Percentiles rank a stretch among this genome's conserved stretches.
Conservation (phyloP, 139 green algal species). For the Micractinium sp. region DNA sequence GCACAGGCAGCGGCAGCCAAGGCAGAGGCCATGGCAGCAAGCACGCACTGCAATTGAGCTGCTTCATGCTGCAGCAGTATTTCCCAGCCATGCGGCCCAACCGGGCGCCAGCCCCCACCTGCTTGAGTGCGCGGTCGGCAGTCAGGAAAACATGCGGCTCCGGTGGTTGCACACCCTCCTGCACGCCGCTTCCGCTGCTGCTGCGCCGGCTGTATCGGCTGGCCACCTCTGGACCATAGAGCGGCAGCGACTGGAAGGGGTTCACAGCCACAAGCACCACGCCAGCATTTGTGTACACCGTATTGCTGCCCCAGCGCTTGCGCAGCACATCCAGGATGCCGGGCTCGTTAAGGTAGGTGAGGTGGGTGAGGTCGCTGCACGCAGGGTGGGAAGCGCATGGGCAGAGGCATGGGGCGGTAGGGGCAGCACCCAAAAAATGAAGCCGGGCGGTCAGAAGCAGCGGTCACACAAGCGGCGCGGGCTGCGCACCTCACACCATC, state of each 20-base stretch:
- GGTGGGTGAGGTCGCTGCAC: slow-evolving; percentile 83
- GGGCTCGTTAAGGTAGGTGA: slow-evolving; percentile 90
- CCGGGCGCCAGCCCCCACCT: slow-evolving; percentile 52
- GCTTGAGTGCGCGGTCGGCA: slow-evolving; percentile 80
- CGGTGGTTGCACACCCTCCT: slow-evolving; percentile 1
- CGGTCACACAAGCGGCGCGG: background rate
- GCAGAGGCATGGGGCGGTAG: background rate
- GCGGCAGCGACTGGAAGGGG: slow-evolving; percentile 80
- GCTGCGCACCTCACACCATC: slow-evolving; percentile 7
- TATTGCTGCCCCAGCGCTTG: slow-evolving; percentile 51
- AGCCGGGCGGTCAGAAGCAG: slow-evolving; percentile 21
- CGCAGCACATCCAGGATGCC: slow-evolving; percentile 84
- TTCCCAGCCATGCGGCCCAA: background rate
- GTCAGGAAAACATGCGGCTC: slow-evolving; percentile 85
- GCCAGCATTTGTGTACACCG: slow-evolving; percentile 86
- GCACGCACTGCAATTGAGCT: background rate
- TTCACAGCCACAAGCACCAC: slow-evolving; percentile 92
- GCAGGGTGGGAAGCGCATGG: slow-evolving; percentile 23
- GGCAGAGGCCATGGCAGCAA: background rate
- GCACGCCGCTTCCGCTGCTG: background rate
- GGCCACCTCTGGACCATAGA: slow-evolving; percentile 79
- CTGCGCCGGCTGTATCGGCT: slow-evolving; percentile 65
- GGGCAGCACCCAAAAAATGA: background rate
- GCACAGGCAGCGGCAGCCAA: background rate
- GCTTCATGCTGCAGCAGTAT: background rate